Conservation (phyloP, 352 stramenopile genomes). For the Phytophthora pseudosyringae region DNA sequence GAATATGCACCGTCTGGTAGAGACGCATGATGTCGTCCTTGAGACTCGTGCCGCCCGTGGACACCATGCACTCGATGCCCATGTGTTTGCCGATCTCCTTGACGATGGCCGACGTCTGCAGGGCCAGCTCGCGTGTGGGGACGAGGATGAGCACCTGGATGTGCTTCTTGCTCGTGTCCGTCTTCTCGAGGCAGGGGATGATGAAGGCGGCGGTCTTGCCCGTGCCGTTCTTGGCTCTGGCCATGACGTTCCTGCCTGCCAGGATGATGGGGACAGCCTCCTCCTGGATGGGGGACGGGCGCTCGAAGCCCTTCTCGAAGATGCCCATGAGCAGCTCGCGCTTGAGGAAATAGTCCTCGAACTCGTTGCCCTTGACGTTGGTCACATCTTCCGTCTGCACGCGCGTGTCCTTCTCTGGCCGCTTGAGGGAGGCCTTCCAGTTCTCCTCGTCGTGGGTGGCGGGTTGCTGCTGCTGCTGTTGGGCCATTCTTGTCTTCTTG, state of each 20-base stretch:
- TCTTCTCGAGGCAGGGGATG: conserved; percentile 99
- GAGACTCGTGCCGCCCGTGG: conserved; percentile 97
- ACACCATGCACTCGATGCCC: conserved; percentile 98
- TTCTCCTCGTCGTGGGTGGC: conserved; percentile 46
- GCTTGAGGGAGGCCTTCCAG: conserved; percentile 84
- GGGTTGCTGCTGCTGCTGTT: conserved; percentile 33
- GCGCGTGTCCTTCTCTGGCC: conserved; percentile 87
- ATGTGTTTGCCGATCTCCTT: conserved; percentile 99
- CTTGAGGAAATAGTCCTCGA: conserved; percentile 99
- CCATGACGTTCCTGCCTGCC: conserved; percentile 97
- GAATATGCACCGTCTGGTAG: conserved; percentile 99
- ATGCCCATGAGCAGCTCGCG: conserved; percentile 99
- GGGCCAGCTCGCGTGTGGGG: conserved; percentile 97
- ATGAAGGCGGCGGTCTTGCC: conserved; percentile 99
- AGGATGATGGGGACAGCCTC: conserved; percentile 99
- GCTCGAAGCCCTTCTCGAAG: conserved; percentile 99
- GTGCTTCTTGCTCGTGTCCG: conserved; percentile 95
- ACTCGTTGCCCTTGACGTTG: conserved; percentile 99
- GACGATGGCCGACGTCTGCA: conserved; percentile 98
- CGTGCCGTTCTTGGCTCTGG: conserved; percentile 99
- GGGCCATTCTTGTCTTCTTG: conserved; percentile 21
- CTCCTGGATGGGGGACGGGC: conserved; percentile 98
- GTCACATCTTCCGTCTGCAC: conserved; percentile 97
- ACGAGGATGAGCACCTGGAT: conserved; percentile 99
- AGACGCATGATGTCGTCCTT: conserved; percentile 99